Evolutionary conservation across 192 early-diverging fungal genomes (phyloP).

Genomic region (Geranomyces michiganensis): DNA sequence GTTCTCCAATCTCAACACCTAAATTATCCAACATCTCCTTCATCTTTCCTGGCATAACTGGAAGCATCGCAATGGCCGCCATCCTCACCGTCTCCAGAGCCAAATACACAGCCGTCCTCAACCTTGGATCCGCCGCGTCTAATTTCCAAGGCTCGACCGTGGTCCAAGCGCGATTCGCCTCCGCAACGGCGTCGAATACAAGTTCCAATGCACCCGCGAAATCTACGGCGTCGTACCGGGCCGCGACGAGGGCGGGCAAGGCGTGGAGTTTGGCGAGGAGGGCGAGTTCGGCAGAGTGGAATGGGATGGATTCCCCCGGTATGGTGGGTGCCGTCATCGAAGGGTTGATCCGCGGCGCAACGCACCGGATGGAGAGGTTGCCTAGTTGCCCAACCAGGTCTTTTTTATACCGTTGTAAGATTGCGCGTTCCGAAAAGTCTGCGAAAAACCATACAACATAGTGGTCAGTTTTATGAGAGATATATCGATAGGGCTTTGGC

Average conservation of each 20-base stretch:
- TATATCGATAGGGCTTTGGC: neutral
- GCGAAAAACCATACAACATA: neutral
- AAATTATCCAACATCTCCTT: constrained; percentile 67
- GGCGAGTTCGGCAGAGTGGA: constrained; percentile 32
- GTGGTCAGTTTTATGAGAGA: neutral
- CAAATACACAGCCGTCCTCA: constrained; percentile 72
- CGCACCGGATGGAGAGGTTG: constrained; percentile 76
- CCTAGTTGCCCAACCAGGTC: constrained; percentile 82
- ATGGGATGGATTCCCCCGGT: neutral
- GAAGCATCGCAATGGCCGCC: constrained; percentile 74
- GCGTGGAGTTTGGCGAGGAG: constrained; percentile 2
- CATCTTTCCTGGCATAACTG: constrained; percentile 84
- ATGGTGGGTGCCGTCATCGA: constrained; percentile 40
- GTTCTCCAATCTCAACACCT: constrained; percentile 56
- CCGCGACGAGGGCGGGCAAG: neutral
- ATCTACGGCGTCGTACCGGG: constrained; percentile 39
- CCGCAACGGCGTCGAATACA: constrained; percentile 67
- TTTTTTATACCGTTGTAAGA: constrained; percentile 73
- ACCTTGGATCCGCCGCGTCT: constrained; percentile 32
- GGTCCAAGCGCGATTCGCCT: constrained; percentile 76
- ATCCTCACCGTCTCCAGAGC: constrained; percentile 76
- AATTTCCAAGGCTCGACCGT: constrained; percentile 81
- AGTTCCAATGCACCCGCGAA: constrained; percentile 62
- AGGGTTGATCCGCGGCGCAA: constrained; percentile 61
- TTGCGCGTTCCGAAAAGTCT: constrained; percentile 66